Evolutionary conservation across 192 early-diverging fungal genomes (phyloP).

Genomic region (Dimargaris cristalligena): DNA sequence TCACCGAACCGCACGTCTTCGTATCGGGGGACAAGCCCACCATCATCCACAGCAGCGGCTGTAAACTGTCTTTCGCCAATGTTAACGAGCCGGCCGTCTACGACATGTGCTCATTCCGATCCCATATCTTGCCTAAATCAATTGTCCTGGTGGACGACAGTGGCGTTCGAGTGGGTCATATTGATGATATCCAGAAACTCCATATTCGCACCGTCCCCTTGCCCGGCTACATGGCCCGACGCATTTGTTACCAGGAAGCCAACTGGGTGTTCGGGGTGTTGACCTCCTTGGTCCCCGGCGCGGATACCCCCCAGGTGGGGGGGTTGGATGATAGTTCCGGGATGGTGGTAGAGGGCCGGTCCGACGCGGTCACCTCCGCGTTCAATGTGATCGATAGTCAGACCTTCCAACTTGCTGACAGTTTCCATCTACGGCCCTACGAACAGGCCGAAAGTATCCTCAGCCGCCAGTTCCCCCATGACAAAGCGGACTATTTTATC

Average conservation of each 20-base stretch:
- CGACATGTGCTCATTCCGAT: constrained; percentile 46
- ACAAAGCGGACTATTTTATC: constrained; percentile 35
- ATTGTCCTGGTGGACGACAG: constrained; percentile 47
- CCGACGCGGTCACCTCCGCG: constrained; percentile 3
- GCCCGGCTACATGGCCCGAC: constrained; percentile 39
- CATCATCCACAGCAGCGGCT: constrained; percentile 44
- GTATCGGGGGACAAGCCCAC: constrained; percentile 69
- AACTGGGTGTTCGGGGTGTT: constrained; percentile 44
- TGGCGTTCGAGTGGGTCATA: constrained; percentile 47
- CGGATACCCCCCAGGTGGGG: constrained; percentile 13
- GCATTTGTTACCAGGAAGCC: constrained; percentile 45
- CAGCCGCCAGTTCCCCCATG: not conserved
- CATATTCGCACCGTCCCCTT: constrained; percentile 57
- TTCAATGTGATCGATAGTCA: constrained; percentile 6
- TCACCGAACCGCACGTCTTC: constrained; percentile 47
- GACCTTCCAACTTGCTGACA: not conserved
- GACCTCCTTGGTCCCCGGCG: constrained; percentile 24
- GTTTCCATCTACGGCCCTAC: not conserved
- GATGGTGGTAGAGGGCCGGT: constrained; percentile 11
- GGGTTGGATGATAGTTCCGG: not conserved
- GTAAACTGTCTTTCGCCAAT: constrained; percentile 64
- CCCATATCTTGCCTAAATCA: constrained; percentile 26
- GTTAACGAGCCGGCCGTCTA: constrained; percentile 56
- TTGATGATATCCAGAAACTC: constrained; percentile 71
- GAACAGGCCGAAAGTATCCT: constrained; percentile 9